These are phyloP conservation scores for Acanthamoeba divionensis DNA, from an alignment of 208 protist genomes.

Conservation along the genomic window DNA sequence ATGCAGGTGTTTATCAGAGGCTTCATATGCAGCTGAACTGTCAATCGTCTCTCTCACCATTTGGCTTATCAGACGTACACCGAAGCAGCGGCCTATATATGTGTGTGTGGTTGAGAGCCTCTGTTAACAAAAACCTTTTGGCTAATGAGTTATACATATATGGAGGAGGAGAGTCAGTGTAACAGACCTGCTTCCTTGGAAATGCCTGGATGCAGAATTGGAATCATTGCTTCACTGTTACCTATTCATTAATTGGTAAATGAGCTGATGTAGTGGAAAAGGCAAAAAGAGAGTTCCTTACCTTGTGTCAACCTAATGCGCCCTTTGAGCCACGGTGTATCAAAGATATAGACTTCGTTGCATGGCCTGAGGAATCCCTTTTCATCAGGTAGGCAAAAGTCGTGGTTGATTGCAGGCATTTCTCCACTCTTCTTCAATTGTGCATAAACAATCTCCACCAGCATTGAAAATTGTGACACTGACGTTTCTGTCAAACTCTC, in stretches of 20 bases:
- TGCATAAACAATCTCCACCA: neutral
- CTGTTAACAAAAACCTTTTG: too few species aligned
- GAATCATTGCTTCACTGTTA: neutral
- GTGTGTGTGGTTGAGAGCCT: too few species aligned
- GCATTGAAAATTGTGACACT: neutral
- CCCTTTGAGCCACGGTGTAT: slow-evolving; percentile 26
- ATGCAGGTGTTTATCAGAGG: neutral
- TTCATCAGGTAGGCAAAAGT: slow-evolving; percentile 11
- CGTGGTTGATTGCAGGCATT: neutral
- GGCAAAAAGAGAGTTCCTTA: neutral
- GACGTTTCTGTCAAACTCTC: neutral
- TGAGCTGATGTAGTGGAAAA: too few species aligned
- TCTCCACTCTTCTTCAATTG: neutral
- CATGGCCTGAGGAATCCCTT: neutral
- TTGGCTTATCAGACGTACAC: neutral
- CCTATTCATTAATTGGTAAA: too few species aligned
- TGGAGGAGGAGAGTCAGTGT: too few species aligned
- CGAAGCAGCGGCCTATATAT: too few species aligned
- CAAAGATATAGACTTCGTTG: neutral
- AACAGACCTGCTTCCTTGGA: slow-evolving; percentile 22
- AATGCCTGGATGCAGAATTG: slow-evolving; percentile 2
- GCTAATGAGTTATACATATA: too few species aligned
- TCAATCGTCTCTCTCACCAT: slow-evolving; percentile 25
- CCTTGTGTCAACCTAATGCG: neutral
- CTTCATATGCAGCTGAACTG: neutral